Conservation (phyloP, 345 rosid genomes). For the Brassica napus region Da-Ae NC_063443.1:16727501-16728000, state of each 20-base stretch:
- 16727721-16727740: constrained; percentile 1
- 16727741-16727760: constrained; percentile 25
- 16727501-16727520: no score
- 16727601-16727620: constrained; percentile 2
- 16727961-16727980: not conserved
- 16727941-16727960: not conserved
- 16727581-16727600: not conserved
- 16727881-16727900: not conserved
- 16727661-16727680: constrained; percentile 7
- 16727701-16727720: no score
- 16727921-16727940: not conserved
- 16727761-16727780: constrained; percentile 30
- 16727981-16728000: not conserved
- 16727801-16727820: constrained; percentile 14
- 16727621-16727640: not conserved
- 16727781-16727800: not conserved
- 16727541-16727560: not conserved
- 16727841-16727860: constrained; percentile 5
- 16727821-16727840: constrained; percentile 2
- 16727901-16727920: not conserved
- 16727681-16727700: not conserved
- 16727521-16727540: no score
- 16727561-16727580: not conserved
- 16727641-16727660: constrained; percentile 16
- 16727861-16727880: not conserved